Percentiles rank a stretch among this genome's conserved stretches.
Conservation (phyloP, 805 yeast genomes). For the Lachancea kluyveri region DNA sequence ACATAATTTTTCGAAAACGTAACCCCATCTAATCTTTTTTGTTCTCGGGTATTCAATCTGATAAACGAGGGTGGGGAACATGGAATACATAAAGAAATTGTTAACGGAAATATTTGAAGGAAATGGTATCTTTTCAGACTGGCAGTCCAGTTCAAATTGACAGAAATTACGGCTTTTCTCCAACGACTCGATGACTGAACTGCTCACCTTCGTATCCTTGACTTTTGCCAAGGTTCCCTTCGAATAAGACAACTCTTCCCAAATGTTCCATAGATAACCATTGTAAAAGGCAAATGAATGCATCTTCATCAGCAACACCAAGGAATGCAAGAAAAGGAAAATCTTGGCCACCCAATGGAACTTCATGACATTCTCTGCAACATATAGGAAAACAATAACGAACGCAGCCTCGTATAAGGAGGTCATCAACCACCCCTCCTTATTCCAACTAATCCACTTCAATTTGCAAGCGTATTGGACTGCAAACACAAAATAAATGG, state of each 20-base stretch:
- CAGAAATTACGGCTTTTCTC: conserved; percentile 59
- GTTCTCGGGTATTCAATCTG: conserved; percentile 81
- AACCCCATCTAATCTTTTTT: conserved; percentile 56
- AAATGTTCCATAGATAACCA: conserved; percentile 75
- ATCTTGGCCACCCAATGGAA: conserved; percentile 91
- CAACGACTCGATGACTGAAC: conserved; percentile 30
- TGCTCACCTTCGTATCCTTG: conserved; percentile 25
- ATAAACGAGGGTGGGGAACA: conserved; percentile 87
- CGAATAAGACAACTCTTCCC: conserved; percentile 48
- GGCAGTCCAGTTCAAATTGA: conserved; percentile 60
- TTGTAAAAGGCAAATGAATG: conserved; percentile 91
- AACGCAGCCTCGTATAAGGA: conserved; percentile 49
- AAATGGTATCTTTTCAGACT: conserved; percentile 44
- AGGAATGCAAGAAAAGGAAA: conserved; percentile 73
- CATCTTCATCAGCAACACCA: conserved; percentile 89
- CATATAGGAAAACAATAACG: conserved; percentile 45
- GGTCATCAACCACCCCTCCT: conserved; percentile 59
- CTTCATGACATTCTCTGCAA: conserved; percentile 42
- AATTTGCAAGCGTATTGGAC: conserved; percentile 51
- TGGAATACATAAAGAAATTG: conserved; percentile 71
- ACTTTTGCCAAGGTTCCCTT: conserved; percentile 37
- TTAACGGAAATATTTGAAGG: conserved; percentile 63
- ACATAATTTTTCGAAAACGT: conserved; percentile 58
- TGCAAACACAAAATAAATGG: conserved; percentile 52
- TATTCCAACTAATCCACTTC: conserved; percentile 51